Percentiles rank a stretch among this genome's conserved stretches.
Evolutionary conservation across 2,329 filamentous ascomycete species (phyloP).

Genomic region (Gaeumannomyces sp.): DNA sequence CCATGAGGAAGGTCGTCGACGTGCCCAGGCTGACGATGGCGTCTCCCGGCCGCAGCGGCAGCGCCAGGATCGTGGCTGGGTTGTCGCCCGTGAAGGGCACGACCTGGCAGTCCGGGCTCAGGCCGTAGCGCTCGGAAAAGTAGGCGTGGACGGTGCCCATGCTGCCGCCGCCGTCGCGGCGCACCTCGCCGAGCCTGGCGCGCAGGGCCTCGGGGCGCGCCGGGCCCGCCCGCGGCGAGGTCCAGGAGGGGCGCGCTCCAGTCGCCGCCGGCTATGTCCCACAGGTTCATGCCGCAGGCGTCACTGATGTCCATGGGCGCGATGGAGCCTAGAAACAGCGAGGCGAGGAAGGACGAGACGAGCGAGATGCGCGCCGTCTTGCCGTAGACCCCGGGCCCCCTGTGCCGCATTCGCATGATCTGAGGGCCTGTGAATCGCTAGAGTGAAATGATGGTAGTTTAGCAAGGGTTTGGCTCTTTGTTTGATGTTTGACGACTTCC

Average conservation of each 20-base stretch:
- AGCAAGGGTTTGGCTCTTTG: slow-evolving; percentile 8
- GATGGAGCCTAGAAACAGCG: slow-evolving; percentile 75
- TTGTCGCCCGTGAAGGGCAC: slow-evolving; percentile 94
- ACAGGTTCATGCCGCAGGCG: slow-evolving; percentile 94
- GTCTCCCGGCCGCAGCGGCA: slow-evolving; percentile 80
- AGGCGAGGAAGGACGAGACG: slow-evolving; percentile 92
- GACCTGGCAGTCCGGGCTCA: slow-evolving; percentile 67
- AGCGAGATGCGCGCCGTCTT: slow-evolving; percentile 81
- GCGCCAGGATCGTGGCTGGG: slow-evolving; percentile 85
- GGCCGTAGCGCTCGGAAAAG: slow-evolving; percentile 73
- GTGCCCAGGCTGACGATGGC: slow-evolving; percentile 94
- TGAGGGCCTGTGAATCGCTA: slow-evolving; percentile 96
- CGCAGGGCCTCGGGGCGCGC: slow-evolving; percentile 59
- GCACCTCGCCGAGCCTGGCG: slow-evolving; percentile 72
- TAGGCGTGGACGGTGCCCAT: slow-evolving; percentile 73
- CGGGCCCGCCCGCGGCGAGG: slow-evolving; percentile 60
- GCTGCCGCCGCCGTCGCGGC: slow-evolving; percentile 70
- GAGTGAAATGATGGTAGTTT: slow-evolving; percentile 1
- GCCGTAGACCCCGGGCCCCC: slow-evolving; percentile 74
- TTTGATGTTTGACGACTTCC: background rate
- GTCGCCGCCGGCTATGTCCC: slow-evolving; percentile 70
- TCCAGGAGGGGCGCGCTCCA: slow-evolving; percentile 73
- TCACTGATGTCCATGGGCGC: slow-evolving; percentile 92
- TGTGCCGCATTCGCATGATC: slow-evolving; percentile 79
- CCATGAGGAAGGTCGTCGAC: slow-evolving; percentile 96